These are phyloP conservation scores for Aquilaria malaccensis DNA, from an alignment of 345 rosid genomes.

Conservation along the genomic window DNA sequence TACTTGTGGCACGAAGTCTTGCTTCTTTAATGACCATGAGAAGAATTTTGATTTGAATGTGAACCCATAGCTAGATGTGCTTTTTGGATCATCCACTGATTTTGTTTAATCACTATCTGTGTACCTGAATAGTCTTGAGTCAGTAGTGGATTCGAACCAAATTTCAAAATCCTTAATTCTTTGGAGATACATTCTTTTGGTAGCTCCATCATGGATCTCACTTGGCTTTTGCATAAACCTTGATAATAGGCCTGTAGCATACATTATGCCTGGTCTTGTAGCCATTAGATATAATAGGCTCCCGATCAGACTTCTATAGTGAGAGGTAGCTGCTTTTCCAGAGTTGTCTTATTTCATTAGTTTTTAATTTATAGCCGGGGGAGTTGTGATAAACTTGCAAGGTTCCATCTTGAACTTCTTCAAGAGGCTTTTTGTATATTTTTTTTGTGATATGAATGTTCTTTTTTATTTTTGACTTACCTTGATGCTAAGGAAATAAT, in stretches of 20 bases:
- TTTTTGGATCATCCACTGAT: no score
- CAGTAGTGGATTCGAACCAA: no score
- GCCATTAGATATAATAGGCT: background rate
- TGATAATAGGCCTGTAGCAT: no score
- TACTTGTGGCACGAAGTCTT: no score
- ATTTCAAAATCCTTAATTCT: background rate
- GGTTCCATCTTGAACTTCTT: background rate
- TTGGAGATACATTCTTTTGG: background rate
- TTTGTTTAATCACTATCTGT: no score
- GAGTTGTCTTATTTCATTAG: background rate
- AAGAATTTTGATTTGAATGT: no score
- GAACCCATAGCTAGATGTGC: no score
- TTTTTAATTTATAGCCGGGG: background rate
- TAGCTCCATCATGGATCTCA: background rate
- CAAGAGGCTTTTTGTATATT: background rate
- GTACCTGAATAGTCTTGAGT: no score
- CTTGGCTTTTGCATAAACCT: no score
- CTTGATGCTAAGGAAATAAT: background rate
- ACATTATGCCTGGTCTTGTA: background rate
- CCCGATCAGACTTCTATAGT: background rate
- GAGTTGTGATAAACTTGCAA: background rate
- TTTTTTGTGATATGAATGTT: background rate
- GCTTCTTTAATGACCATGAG: no score
- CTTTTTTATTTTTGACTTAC: background rate
- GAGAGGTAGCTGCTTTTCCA: background rate